phyloP scores from a whole-genome alignment of 495 filamentous ascomycete species.

The Aspergillus olivimuriae region DNA sequence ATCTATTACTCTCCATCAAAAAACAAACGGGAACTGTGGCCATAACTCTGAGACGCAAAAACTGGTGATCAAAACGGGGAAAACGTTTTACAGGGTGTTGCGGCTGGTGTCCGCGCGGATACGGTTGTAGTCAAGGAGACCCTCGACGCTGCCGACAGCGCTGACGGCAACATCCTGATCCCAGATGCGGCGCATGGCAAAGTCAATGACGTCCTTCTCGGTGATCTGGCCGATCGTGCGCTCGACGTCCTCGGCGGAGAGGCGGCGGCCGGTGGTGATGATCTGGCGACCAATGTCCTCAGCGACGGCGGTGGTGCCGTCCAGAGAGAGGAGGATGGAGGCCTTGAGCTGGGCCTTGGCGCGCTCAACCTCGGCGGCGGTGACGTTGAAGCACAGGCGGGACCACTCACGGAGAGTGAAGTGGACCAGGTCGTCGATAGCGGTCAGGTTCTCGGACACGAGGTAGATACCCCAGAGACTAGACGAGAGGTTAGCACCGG shows the following conservation, averaged over 20 bases:
- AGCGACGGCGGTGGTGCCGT: constrained; percentile 93
- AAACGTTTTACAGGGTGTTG: constrained; percentile 41
- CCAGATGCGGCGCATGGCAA: constrained; percentile 87
- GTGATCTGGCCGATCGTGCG: constrained; percentile 78
- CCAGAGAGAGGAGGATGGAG: constrained; percentile 90
- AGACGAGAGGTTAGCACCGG: constrained; percentile 17
- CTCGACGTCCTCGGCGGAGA: constrained; percentile 91
- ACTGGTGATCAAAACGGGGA: constrained; percentile 4
- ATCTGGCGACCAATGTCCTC: constrained; percentile 99
- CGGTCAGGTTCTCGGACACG: constrained; percentile 79
- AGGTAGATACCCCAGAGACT: constrained; percentile 99
- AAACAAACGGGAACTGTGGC: constrained; percentile 11
- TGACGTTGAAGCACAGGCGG: constrained; percentile 79
- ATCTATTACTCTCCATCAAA: constrained; percentile 24
- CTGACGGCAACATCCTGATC: constrained; percentile 93
- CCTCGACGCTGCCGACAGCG: constrained; percentile 90
- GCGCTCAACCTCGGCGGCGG: constrained; percentile 87
- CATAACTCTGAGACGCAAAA: constrained; percentile 14
- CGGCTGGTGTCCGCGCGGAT: constrained; percentile 86
- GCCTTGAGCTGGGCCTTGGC: constrained; percentile 99
- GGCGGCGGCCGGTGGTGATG: constrained; percentile 89
- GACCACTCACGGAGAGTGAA: constrained; percentile 98
- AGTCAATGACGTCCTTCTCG: constrained; percentile 95
- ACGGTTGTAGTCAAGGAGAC: constrained; percentile 80
- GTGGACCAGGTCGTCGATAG: constrained; percentile 91